phyloP scores from a whole-genome alignment of 495 filamentous ascomycete genomes.

The Tetracladium setigerum region DNA sequence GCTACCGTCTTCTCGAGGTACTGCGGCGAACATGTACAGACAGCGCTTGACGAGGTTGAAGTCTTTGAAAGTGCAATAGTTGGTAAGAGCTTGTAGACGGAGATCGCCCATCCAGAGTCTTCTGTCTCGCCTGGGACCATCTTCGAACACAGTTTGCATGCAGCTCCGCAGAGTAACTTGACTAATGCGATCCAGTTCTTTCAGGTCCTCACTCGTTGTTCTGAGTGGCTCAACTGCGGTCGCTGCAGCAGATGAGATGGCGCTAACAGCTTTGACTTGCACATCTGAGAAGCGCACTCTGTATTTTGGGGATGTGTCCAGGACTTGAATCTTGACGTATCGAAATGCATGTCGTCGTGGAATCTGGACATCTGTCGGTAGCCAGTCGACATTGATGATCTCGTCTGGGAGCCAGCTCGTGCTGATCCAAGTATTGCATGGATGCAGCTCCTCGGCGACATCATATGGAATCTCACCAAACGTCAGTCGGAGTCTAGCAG shows the following conservation, averaged over 20 bases:
- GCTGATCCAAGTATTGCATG: conserved; percentile 23
- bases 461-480: conserved; percentile 25
- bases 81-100: conserved; percentile 23
- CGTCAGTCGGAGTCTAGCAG: conserved; percentile 18
- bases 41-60: conserved; percentile 21
- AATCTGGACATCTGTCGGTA: conserved; percentile 17
- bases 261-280: conserved; percentile 14
- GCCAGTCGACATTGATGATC: conserved; percentile 22
- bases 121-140: conserved; percentile 23
- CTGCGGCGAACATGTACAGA: conserved; percentile 25
- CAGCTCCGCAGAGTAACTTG: conserved; percentile 20
- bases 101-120: conserved; percentile 24
- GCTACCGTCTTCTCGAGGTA: conserved; percentile 20
- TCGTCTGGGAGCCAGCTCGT: conserved; percentile 26
- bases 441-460: conserved; percentile 18
- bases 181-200: conserved; percentile 15
- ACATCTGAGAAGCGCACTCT: conserved; percentile 19
- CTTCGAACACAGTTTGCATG: conserved; percentile 26
- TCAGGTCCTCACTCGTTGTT: conserved; percentile 1
- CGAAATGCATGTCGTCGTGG: conserved; percentile 23
- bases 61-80: conserved; percentile 26
- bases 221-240: neutral
- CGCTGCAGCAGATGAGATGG: conserved; percentile 4
- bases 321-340: conserved; percentile 20
- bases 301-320: conserved; percentile 22